Evolutionary conservation across 441 rosid genomes (phyloP), one percentile per base, ranked within the genome.

Genomic region (Brassica balearica): DNA sequence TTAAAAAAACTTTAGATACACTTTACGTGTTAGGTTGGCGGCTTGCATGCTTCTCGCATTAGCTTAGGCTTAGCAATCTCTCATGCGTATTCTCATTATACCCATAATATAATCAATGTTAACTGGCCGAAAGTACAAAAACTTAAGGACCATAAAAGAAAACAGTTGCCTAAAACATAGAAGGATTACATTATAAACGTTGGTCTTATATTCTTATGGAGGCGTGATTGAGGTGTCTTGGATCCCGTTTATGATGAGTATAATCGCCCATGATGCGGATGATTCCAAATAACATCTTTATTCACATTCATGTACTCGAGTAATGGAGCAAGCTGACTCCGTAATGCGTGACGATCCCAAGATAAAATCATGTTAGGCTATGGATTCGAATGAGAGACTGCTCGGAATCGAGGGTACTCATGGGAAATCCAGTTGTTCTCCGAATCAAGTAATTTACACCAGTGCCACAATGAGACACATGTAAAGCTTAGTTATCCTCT

Each of bases 41-140:
- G 77, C 72, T 71, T 77, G 81, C 81, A 77, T 77, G 81, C 81
- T 77, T 77, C 27, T 0, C 25, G 81, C 76, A 77, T 20, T 58
- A 77, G 76, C 56, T 72, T 5, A 29, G 67, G 67, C 43, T 25
- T 62, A 55, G 65, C 76, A 23, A 69, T 69, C 27, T 41, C 9
- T 43, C 43, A 69, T 62, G 75, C 43, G 32, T 62, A 38, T 41
- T 17, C 23, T 55, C 23, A 55, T 55, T 55, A 15, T 55, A 55
- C 60, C 60, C 23, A 55, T 17, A 55, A 55, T 55, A 55, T 55
- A 55, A 2, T 2, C 22, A 15, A 6, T 6, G 9, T 6, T 55
- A 55, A 17, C 2, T 17, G 10, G 60, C 60, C 22, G 23, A 15
- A 55, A 15, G 22, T 55, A 7, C 9, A 53, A 11, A 43, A n/a